Evolutionary conservation across 2,329 filamentous ascomycete species (phyloP).

Genomic region (Kalmusia sp.): DNA sequence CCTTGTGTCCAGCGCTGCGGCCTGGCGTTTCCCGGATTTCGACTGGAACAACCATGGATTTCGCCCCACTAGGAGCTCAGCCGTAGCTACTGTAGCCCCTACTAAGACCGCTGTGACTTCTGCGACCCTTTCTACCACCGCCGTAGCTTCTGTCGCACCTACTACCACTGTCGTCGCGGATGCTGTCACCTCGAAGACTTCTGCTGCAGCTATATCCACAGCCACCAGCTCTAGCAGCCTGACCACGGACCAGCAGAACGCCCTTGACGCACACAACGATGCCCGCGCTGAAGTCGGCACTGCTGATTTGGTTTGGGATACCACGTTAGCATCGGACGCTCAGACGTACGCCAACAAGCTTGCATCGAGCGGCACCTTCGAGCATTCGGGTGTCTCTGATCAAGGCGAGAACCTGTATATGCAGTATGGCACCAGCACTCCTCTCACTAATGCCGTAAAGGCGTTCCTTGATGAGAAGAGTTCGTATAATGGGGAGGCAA

Average conservation of each 20-base stretch:
- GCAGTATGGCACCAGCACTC: background rate
- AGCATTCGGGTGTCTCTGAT: constrained; percentile 8
- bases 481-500: constrained; percentile 1
- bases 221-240: background rate
- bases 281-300: constrained; percentile 9
- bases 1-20: constrained; percentile 1
- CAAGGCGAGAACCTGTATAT: constrained; percentile 10
- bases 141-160: background rate
- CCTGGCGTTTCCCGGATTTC: constrained; percentile 3
- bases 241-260: constrained; percentile 3
- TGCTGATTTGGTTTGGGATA: constrained; percentile 4
- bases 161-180: background rate
- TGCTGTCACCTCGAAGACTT: background rate
- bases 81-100: background rate
- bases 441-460: constrained; percentile 8
- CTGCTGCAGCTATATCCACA: constrained; percentile 1
- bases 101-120: constrained; percentile 1
- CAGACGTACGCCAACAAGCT: constrained; percentile 5
- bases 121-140: background rate
- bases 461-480: constrained; percentile 6
- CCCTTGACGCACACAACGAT: constrained; percentile 10
- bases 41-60: constrained; percentile 2
- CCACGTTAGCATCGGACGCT: background rate
- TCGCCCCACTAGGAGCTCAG: background rate
- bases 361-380: background rate